These are phyloP conservation scores for Pestalotiopsis fici DNA, from an alignment of 2,329 filamentous ascomycete genomes.

Conservation along the genomic window DNA sequence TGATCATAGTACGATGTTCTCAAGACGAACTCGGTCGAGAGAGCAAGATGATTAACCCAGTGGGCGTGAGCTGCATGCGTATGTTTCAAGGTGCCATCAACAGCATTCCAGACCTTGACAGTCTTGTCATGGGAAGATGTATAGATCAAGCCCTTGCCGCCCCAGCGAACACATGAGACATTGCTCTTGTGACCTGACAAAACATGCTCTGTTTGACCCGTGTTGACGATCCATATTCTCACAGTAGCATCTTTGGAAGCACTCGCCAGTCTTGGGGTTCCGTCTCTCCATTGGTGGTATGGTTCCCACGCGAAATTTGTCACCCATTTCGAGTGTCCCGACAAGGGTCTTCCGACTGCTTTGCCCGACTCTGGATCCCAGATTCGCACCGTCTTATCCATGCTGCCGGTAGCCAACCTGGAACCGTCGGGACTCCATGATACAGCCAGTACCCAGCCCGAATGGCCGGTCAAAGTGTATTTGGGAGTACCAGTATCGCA, in stretches of 20 bases:
- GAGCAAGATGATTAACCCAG: constrained; percentile 92
- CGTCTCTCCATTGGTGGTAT: constrained; percentile 77
- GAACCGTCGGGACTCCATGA: constrained; percentile 83
- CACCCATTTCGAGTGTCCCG: constrained; percentile 88
- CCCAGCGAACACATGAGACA: constrained; percentile 92
- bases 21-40: constrained; percentile 89
- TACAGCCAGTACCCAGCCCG: constrained; percentile 86
- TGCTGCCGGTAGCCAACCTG: constrained; percentile 83
- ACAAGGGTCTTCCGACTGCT: constrained; percentile 69
- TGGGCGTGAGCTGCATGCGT: constrained; percentile 83
- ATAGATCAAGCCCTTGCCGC: constrained; percentile 83
- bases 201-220: constrained; percentile 77
- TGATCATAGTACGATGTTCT: constrained; percentile 88
- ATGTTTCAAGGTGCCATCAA: constrained; percentile 76
- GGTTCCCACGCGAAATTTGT: constrained; percentile 91
- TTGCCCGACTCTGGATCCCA: constrained; percentile 87
- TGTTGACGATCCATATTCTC: constrained; percentile 81
- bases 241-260: constrained; percentile 89
- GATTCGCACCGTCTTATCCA: constrained; percentile 81
- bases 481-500: constrained; percentile 90
- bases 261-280: constrained; percentile 79
- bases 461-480: constrained; percentile 83
- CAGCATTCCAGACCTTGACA: constrained; percentile 85
- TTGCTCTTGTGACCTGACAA: constrained; percentile 79
- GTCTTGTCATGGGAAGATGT: constrained; percentile 89